Base-by-base conservation (phyloP, 2,329 filamentous ascomycete species). In the Epichloe coenophiala region DNA sequence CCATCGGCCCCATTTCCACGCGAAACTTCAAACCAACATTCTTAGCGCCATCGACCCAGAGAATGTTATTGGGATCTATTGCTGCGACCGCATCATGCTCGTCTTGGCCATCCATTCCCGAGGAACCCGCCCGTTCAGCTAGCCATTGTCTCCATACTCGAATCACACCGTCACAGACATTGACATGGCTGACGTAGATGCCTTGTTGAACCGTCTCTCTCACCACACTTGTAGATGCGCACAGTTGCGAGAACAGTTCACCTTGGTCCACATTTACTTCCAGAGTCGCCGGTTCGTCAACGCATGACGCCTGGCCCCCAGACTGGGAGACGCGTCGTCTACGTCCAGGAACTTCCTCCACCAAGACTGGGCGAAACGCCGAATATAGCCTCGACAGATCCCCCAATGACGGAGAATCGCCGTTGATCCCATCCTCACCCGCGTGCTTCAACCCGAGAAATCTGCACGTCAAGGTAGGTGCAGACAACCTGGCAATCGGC, bases 141-240 rank as follows among this genome's bases (percentile, higher is more conserved):
- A 93, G 68, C 86, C 87, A 93, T 15, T 82, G 70, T 48, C 85
- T 76, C 74, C 81, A 90, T 0, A 93, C 72, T 31, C 86, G 75
- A 39, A 88, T 69, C 4, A 88, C 76, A 1, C 82, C 73, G 51
- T 89, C 81, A 49, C 79, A 76, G 39, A 91, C 70, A 41, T 79
- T 81, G 48, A 83, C 75, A 54, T 81, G 79, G 59, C 75, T 81
- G 49, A 78, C 68, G 56, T 88, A 83, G 0, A 86, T 62, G 4
- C 80, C 81, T 21, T 71, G 73, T 31, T 72, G 73, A 1, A 80
- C 75, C 1, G 81, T 78, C 33, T 80, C 70, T 60, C 83, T 83
- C 53, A 88, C 81, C 38, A 94, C 65, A 59, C 82, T 86, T 7
- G 78, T 78, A 23, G 79, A 71, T 5, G 80, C 76, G 61, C 83